Percentiles rank a stretch among this genome's conserved stretches.
phyloP scores from a whole-genome alignment of 768 basidiomycete genomes.

The Tubosaeta brunneosetosa region DNA sequence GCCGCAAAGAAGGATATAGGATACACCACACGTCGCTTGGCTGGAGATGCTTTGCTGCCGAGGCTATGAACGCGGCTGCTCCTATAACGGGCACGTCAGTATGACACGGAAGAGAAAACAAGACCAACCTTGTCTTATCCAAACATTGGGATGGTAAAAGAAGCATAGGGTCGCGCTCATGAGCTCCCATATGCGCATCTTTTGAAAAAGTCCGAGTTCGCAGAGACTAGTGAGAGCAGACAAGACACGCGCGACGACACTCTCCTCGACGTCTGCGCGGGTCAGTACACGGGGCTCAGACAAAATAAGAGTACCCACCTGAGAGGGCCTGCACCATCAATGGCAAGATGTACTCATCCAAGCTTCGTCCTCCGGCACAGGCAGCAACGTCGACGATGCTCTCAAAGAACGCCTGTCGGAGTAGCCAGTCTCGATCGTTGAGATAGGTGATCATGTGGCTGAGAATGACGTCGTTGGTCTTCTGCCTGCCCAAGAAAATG shows the following conservation, averaged over 20 bases:
- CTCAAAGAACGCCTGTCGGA: constrained; percentile 91
- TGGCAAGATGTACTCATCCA: constrained; percentile 97
- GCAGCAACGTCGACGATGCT: constrained; percentile 94
- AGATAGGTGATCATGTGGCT: constrained; percentile 83
- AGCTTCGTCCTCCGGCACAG: constrained; percentile 83
- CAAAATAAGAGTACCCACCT: constrained; percentile 44
- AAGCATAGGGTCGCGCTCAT: constrained; percentile 86
- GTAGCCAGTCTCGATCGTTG: constrained; percentile 89
- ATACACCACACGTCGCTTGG: constrained; percentile 96
- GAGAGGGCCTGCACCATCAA: constrained; percentile 94
- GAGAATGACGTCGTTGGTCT: constrained; percentile 90
- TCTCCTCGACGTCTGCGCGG: constrained; percentile 83
- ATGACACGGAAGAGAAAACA: not conserved
- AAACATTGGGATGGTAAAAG: constrained; percentile 90
- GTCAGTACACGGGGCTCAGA: constrained; percentile 3
- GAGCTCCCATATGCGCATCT: constrained; percentile 96
- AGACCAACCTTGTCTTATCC: constrained; percentile 86
- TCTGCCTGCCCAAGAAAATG: constrained; percentile 88
- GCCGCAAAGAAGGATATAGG: constrained; percentile 84
- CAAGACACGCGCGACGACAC: constrained; percentile 89
- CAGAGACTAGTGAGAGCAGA: constrained; percentile 82
- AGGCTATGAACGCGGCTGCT: constrained; percentile 82
- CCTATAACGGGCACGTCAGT: constrained; percentile 41
- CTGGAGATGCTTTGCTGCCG: constrained; percentile 78
- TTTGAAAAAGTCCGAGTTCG: constrained; percentile 85